Conservation (phyloP, 257 asterid genomes). For the Fraxinus americana region DNA sequence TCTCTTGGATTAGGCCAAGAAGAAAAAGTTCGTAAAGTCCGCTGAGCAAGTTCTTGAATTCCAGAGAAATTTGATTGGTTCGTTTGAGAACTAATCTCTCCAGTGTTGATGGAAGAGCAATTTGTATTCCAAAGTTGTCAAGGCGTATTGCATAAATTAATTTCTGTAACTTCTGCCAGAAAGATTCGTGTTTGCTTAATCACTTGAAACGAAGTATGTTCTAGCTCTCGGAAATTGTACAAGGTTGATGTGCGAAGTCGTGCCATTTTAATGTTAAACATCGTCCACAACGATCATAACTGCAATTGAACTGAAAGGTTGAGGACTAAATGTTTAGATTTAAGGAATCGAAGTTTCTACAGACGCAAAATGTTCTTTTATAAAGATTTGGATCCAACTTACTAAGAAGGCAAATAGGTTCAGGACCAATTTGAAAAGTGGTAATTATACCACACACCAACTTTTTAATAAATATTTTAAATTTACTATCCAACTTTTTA, state of each 20-base stretch:
- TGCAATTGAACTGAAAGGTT: not conserved
- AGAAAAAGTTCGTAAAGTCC: constrained; percentile 74
- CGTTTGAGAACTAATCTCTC: not conserved
- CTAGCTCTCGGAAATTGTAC: not conserved
- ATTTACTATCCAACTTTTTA: no score
- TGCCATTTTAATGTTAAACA: no score
- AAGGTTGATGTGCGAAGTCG: no score
- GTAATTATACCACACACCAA: no score
- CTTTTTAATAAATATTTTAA: no score
- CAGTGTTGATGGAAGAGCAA: not conserved
- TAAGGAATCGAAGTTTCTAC: not conserved
- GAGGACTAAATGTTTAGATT: not conserved
- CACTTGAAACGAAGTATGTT: not conserved
- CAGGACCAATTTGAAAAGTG: no score
- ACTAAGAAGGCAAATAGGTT: no score
- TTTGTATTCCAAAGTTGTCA: not conserved
- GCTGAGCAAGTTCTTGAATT: constrained; percentile 31
- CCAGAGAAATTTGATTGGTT: not conserved
- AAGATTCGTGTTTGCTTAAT: not conserved
- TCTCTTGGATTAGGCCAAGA: constrained; percentile 96
- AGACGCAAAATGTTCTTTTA: no score
- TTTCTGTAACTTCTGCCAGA: not conserved
- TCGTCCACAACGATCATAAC: not conserved
- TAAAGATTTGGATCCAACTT: no score
- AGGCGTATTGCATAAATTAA: not conserved